Evolutionary conservation across 805 yeast species (phyloP), one percentile per base, ranked within the genome.

Genomic region (Tetrapisispora pingtungensis): DNA sequence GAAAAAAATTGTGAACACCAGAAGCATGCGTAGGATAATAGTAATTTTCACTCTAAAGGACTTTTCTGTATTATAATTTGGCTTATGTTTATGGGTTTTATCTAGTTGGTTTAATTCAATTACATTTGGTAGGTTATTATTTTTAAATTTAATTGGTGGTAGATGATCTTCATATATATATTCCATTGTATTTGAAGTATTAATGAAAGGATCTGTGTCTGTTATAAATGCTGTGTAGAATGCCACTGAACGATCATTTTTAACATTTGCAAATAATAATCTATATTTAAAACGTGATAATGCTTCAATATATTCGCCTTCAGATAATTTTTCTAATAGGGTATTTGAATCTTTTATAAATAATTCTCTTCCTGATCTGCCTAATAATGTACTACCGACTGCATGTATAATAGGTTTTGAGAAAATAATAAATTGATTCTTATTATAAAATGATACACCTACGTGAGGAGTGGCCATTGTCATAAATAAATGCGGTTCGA

Each of bases 201-300:
- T 65, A 31, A 78, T 79, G 58, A 87, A 88, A 1, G 96, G 95
- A 44, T 84, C 78, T 47, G 72, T 74, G 27, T 79, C 72, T 3
- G 90, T 72, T 46, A 90, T 81, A 61, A 71, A 88, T 0, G 95
- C 72, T 0, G 97, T 86, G 65, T 78, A 84, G 61, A 87, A 90
- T 14, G 90, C 81, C 7, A 89, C 97, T 0, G 95, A 77, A 47
- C 96, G 71, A 62, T 89, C 97, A 57, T 84, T 80, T 45, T 79
- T 72, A 20, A 81, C 73, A 63, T 90, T 89, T 10, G 96, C 88
- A 45, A 87, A 67, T 2, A 78, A 59, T 3, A 76, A 66, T 43
- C 82, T 72, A 44, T 73, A 70, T 47, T 77, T 65, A 59, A 89
- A 89, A 46, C 53, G 56, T 10, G 56, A 45, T 41, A 89, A 67